Base-by-base conservation (phyloP, 352 stramenopile genomes). In the Phytophthora lateralis region DNA sequence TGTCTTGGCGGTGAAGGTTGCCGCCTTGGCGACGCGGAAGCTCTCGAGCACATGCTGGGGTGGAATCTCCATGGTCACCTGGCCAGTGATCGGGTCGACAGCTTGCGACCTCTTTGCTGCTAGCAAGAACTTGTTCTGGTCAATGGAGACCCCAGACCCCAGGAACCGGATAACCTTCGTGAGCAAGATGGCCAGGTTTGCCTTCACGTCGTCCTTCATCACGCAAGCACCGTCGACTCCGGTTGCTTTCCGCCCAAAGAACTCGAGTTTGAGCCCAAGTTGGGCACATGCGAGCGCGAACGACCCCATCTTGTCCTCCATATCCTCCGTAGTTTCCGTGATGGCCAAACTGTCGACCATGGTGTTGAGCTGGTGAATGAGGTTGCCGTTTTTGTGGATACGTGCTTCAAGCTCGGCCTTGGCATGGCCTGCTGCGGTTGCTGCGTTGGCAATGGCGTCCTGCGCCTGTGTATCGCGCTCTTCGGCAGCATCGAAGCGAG, bases 91-190 rank as follows among this genome's bases (percentile, higher is more conserved):
- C 1, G 66, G 51, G 29, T 83, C 74, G 0, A 76, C 71, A n/a
- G 32, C 53, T n/a, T 78, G 66, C 17, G 50, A 21, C 11, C 70
- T 59, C 27, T 66, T 80, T 0, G 51, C 63, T 6, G 66, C 64
- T 3, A 90, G 43, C 50, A 90, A 62, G 46, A 85, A 90, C 26
- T 80, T 80, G 62, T 86, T 90, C 48, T 88, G 75, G 29, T 90
- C 80, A 34, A 90, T 85, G 6, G 74, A 62, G 1, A 90, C 78
- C 0, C 76, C 68, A 0, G 80, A 76, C 5, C 76, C 78, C 3
- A 90, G 57, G 52, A 90, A 90, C 2, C 78, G 80, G 6, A 87
- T 70, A 32, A 85, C 57, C 35, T 86, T 87, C 10, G 76, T 66
- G 6, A 90, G 47, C 30, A 87, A 49, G 41, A 85, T 50, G 1